phyloP scores from a whole-genome alignment of 345 rosid species.

The Geranium rotundifolium region DNA sequence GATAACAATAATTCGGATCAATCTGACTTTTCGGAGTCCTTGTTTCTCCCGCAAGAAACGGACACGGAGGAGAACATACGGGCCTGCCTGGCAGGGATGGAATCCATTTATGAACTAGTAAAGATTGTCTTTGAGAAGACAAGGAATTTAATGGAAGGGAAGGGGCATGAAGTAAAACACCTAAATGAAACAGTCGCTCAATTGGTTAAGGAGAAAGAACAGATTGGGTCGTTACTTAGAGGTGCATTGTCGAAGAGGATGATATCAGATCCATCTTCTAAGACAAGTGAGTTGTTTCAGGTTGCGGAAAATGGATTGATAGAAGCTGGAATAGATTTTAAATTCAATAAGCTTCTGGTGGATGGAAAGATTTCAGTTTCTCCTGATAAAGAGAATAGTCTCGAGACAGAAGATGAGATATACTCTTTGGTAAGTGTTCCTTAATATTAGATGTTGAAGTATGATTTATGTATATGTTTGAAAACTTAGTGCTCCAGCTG shows the following conservation, averaged over 20 bases:
- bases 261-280: slow-evolving; percentile 41
- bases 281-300: slow-evolving; percentile 54
- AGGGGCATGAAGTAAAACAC: slow-evolving; percentile 44
- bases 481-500: slow-evolving; percentile 5
- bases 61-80: slow-evolving; percentile 77
- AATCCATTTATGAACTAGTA: slow-evolving; percentile 62
- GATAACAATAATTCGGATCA: slow-evolving; percentile 49
- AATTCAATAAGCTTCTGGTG: slow-evolving; percentile 34
- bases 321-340: slow-evolving; percentile 64
- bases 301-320: slow-evolving; percentile 80
- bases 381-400: slow-evolving; percentile 18
- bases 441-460: slow-evolving; percentile 6
- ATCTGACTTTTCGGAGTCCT: slow-evolving; percentile 65
- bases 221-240: slow-evolving; percentile 71
- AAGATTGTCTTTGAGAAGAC: slow-evolving; percentile 52
- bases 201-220: slow-evolving; percentile 80
- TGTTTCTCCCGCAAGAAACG: slow-evolving; percentile 77
- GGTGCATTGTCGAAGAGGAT: slow-evolving; percentile 77
- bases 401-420: slow-evolving; percentile 61
- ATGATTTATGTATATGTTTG: not conserved
- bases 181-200: slow-evolving; percentile 59
- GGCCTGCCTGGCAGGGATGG: slow-evolving; percentile 90
- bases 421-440: slow-evolving; percentile 56
- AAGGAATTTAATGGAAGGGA: slow-evolving; percentile 51
- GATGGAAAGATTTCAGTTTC: slow-evolving; percentile 28